Percentiles rank a stretch among this genome's conserved stretches.
These are phyloP conservation scores for Arctostaphylos glauca DNA, from an alignment of 148 eudicot species.

Conservation along the genomic window DNA sequence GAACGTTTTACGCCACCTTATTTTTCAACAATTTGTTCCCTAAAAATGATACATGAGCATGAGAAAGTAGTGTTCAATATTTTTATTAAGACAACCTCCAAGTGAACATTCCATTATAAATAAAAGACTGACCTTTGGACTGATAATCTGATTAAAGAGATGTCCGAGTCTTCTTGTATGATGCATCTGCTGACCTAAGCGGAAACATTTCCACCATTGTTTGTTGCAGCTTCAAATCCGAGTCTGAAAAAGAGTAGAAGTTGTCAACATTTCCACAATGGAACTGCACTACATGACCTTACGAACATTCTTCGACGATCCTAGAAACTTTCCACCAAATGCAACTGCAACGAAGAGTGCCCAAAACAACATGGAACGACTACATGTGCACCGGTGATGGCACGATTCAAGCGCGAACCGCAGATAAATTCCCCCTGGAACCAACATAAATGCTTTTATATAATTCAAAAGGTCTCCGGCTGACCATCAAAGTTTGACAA, in stretches of 20 bases:
- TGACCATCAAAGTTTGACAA: not conserved
- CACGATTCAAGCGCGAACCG: not conserved
- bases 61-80: no score
- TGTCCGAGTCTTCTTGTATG: conserved; percentile 88
- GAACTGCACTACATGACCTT: no score
- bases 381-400: not conserved
- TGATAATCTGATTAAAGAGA: conserved; percentile 82
- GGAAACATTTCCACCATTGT: conserved; percentile 98
- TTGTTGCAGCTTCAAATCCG: conserved; percentile 88
- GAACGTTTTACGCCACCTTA: no score
- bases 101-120: no score
- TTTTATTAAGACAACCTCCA: no score
- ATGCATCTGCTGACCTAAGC: conserved; percentile 82
- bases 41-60: no score
- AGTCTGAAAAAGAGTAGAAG: conserved; percentile 41
- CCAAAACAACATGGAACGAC: not conserved
- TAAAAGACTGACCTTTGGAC: conserved; percentile 60
- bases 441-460: no score
- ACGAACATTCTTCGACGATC: no score
- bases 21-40: no score
- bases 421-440: not conserved
- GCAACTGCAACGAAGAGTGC: no score
- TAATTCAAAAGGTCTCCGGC: not conserved
- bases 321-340: no score
- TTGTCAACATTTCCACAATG: no score